A percentile compares a stretch with the other conserved stretches of the same genome.
Conservation (phyloP, 139 green algal genomes). For the Chlorella ohadii region DNA sequence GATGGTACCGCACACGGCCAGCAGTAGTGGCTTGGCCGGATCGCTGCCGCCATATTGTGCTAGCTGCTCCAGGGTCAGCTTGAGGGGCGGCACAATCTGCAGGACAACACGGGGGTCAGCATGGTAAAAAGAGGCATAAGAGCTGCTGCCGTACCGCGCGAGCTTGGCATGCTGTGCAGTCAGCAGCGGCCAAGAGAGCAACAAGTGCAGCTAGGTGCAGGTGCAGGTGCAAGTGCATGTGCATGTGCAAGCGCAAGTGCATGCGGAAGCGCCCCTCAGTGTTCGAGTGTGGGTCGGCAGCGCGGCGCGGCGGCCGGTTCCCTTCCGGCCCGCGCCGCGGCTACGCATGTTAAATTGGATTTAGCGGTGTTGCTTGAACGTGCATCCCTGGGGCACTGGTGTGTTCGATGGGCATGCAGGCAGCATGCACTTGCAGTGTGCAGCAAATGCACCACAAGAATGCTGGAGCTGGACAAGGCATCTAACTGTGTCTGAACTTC, state of each 20-base stretch:
- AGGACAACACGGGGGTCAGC: neutral
- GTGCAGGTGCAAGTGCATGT: neutral
- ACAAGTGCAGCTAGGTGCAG: no score
- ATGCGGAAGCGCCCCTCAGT: neutral
- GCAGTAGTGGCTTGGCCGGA: conserved; percentile 64
- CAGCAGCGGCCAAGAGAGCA: no score
- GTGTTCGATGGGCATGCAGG: neutral
- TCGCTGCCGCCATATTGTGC: conserved; percentile 67
- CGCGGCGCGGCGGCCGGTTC: neutral
- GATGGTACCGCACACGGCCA: conserved; percentile 78
- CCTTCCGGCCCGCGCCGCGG: neutral
- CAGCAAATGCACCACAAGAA: neutral
- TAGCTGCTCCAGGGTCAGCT: conserved; percentile 74
- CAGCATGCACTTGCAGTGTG: neutral
- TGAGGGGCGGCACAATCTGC: conserved; percentile 68
- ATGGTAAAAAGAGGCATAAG: no score
- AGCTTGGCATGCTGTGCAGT: no score
- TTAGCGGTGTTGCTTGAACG: conserved; percentile 1
- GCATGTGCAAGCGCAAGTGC: no score
- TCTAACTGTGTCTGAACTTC: no score
- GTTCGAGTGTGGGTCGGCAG: neutral
- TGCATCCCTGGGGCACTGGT: neutral
- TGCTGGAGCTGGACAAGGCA: no score
- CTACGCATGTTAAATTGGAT: conserved; percentile 27
- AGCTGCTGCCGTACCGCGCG: no score